phyloP scores from a whole-genome alignment of 257 asterid genomes.

The Parsonsia alboflavescens region DNA sequence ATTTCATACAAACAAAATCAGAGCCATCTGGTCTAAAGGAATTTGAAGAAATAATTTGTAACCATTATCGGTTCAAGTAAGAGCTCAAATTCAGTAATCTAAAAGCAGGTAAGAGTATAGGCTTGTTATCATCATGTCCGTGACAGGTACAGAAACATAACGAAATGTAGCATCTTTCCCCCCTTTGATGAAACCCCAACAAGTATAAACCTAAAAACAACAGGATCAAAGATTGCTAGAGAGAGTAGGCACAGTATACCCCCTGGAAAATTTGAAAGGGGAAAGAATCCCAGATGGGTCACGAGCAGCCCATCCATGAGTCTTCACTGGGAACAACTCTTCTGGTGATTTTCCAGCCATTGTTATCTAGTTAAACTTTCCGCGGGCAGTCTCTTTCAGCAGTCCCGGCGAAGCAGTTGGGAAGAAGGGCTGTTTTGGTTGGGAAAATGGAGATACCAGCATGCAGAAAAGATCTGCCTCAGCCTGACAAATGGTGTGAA shows the following conservation, averaged over 20 bases:
- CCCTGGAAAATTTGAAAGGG: constrained; percentile 55
- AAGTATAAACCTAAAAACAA: not conserved
- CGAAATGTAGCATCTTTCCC: not conserved
- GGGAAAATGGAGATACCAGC: not conserved
- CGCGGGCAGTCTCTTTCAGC: not conserved
- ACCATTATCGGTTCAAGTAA: not conserved
- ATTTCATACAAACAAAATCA: too few relatives aligned
- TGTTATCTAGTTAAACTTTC: not conserved
- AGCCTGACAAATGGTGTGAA: too few relatives aligned
- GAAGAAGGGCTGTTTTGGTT: not conserved
- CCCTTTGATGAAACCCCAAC: not conserved
- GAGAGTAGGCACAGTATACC: constrained; percentile 21
- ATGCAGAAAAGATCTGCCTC: not conserved
- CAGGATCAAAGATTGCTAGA: not conserved
- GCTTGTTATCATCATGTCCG: not conserved
- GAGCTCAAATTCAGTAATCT: too few relatives aligned
- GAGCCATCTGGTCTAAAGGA: too few relatives aligned
- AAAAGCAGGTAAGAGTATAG: too few relatives aligned
- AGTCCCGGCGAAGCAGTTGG: not conserved
- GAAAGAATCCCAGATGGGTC: constrained; percentile 49
- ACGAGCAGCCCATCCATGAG: constrained; percentile 48
- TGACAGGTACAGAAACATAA: not conserved
- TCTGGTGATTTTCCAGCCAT: constrained; percentile 28
- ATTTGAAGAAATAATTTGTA: not conserved
- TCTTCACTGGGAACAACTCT: constrained; percentile 43